Conservation (phyloP, 1,139 yeast species). For the Protomyces arabidopsidicola region DNA sequence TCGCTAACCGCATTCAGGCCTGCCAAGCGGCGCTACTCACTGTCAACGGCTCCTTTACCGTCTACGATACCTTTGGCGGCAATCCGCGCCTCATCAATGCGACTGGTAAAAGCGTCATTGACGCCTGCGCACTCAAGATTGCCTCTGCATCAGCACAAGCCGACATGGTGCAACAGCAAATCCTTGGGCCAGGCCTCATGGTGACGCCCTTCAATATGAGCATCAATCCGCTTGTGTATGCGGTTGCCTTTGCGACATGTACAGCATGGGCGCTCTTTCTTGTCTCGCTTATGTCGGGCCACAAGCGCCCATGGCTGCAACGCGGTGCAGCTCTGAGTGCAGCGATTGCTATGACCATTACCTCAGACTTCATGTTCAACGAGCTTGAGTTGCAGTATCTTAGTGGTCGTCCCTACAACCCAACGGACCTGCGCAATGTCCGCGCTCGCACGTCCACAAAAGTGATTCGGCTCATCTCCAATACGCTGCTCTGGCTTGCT, state of each 20-base stretch:
- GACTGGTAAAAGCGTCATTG: neutral
- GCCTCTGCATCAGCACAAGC: neutral
- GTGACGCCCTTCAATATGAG: conserved; percentile 40
- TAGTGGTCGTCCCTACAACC: conserved; percentile 43
- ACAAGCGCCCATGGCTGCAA: conserved; percentile 40
- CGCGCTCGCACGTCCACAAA: conserved; percentile 49
- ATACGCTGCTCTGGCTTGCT: conserved; percentile 45
- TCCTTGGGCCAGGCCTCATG: neutral
- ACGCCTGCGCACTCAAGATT: conserved; percentile 2
- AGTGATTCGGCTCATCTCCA: conserved; percentile 49
- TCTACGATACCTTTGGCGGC: neutral
- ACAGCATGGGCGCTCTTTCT: conserved; percentile 41
- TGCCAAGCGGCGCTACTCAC: conserved; percentile 3
- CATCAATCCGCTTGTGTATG: conserved; percentile 39
- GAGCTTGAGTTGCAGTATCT: conserved; percentile 43
- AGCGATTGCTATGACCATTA: conserved; percentile 39
- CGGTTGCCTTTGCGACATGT: conserved; percentile 40
- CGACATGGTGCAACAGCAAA: neutral
- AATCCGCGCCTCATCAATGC: neutral
- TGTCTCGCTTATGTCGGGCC: conserved; percentile 37
- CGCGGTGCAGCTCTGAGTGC: conserved; percentile 38
- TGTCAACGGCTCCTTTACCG: conserved; percentile 3
- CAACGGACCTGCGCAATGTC: conserved; percentile 49
- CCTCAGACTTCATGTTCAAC: conserved; percentile 36
- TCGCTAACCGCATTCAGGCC: neutral